Conservation (phyloP, 306 rosid species). For the Amphicarpaea edgeworthii region DNA sequence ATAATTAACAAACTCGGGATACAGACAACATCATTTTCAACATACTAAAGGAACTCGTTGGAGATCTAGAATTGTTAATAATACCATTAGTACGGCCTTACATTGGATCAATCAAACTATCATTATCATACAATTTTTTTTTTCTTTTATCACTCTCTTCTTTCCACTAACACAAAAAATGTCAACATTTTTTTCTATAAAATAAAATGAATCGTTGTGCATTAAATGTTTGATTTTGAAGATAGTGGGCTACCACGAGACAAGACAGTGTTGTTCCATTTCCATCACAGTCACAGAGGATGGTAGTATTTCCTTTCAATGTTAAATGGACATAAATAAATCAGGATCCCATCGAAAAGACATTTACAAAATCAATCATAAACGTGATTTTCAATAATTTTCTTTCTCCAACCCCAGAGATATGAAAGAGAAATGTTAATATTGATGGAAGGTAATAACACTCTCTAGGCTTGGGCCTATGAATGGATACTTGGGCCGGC, state of each 20-base stretch:
- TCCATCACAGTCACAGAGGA: background rate
- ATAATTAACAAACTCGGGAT: slow-evolving; percentile 15
- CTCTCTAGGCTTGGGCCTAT: too few relatives aligned
- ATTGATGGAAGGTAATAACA: too few relatives aligned
- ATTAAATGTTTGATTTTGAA: slow-evolving; percentile 22
- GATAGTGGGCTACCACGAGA: too few relatives aligned
- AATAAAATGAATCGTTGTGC: background rate
- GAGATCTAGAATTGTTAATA: slow-evolving; percentile 5
- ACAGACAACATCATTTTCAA: background rate
- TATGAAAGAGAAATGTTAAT: too few relatives aligned
- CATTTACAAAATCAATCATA: background rate
- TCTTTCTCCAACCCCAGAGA: background rate
- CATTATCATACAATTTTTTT: background rate
- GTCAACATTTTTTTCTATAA: too few relatives aligned
- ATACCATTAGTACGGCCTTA: too few relatives aligned
- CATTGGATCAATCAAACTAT: slow-evolving; percentile 7
- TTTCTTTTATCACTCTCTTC: too few relatives aligned
- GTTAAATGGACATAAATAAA: slow-evolving; percentile 32
- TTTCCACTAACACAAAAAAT: too few relatives aligned
- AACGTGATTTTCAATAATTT: background rate
- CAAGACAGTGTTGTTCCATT: slow-evolving; percentile 4
- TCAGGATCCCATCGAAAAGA: background rate
- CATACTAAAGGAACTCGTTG: background rate
- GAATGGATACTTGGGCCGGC: too few relatives aligned
- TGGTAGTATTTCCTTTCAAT: background rate